Percentiles rank a stretch among this genome's conserved stretches.
Conservation (phyloP, 2,329 filamentous ascomycete species). For the Simplicillium sp. region DNA sequence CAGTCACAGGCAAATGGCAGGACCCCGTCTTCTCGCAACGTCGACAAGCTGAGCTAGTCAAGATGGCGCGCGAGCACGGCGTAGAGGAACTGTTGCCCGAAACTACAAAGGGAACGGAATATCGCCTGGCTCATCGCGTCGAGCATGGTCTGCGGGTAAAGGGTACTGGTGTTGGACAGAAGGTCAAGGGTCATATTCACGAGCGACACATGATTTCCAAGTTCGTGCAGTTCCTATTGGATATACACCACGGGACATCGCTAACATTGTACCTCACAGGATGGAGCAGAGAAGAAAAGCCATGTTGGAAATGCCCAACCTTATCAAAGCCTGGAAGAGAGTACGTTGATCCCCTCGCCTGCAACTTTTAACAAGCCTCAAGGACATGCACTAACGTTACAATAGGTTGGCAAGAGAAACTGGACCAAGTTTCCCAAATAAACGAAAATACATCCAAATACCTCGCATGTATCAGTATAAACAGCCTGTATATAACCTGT, state of each 20-base stretch:
- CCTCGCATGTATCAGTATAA: neutral
- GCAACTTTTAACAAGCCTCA: neutral
- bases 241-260: neutral
- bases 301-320: slow-evolving; percentile 88
- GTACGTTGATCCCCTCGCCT: slow-evolving; percentile 41
- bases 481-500: slow-evolving; percentile 13
- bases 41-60: slow-evolving; percentile 83
- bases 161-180: slow-evolving; percentile 86
- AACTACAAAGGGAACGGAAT: slow-evolving; percentile 65
- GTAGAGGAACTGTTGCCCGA: slow-evolving; percentile 74
- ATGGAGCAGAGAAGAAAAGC: slow-evolving; percentile 84
- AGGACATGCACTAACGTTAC: neutral
- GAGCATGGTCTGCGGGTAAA: slow-evolving; percentile 78
- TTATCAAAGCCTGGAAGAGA: slow-evolving; percentile 91
- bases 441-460: slow-evolving; percentile 10
- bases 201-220: slow-evolving; percentile 76
- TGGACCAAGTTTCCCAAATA: slow-evolving; percentile 52
- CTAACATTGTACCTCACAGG: slow-evolving; percentile 33
- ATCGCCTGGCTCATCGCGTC: slow-evolving; percentile 59
- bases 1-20: slow-evolving; percentile 72
- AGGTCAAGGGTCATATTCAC: slow-evolving; percentile 90
- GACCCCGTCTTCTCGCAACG: slow-evolving; percentile 75
- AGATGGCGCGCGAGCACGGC: slow-evolving; percentile 68
- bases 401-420: slow-evolving; percentile 42
- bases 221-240: slow-evolving; percentile 30